Percentiles rank a stretch among this genome's conserved stretches.
phyloP scores from a whole-genome alignment of 371 early-diverging fungal species.

The Mortierella sp. region DNA sequence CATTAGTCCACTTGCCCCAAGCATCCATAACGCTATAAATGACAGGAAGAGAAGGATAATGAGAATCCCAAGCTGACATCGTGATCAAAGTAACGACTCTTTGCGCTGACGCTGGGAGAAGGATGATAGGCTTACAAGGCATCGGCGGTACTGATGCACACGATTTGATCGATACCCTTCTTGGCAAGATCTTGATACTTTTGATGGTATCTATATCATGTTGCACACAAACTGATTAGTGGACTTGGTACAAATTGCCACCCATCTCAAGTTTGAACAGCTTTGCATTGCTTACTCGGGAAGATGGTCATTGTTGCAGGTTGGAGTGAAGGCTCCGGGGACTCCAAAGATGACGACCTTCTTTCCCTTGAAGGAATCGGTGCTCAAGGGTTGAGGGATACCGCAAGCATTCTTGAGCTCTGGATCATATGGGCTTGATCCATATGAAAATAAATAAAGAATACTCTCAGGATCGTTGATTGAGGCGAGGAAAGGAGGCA shows the following conservation, averaged over 20 bases:
- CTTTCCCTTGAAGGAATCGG: slow-evolving; percentile 76
- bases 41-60: not conserved
- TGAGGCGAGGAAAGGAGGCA: not conserved
- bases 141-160: slow-evolving; percentile 77
- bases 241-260: not conserved
- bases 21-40: slow-evolving; percentile 75
- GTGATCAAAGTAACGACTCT: too few relatives aligned
- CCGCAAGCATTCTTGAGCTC: slow-evolving; percentile 63
- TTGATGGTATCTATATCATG: slow-evolving; percentile 56
- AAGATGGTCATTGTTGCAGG: slow-evolving; percentile 83
- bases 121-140: slow-evolving; percentile 66
- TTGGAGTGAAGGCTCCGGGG: slow-evolving; percentile 87
- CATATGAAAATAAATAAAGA: not conserved
- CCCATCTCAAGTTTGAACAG: not conserved
- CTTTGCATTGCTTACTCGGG: slow-evolving; percentile 64
- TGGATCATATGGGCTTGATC: slow-evolving; percentile 59
- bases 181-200: slow-evolving; percentile 69
- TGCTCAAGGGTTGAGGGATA: slow-evolving; percentile 63
- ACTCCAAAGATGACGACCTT: slow-evolving; percentile 84
- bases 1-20: slow-evolving; percentile 75
- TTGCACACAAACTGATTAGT: not conserved
- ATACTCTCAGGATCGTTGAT: not conserved
- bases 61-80: not conserved
- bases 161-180: slow-evolving; percentile 79
- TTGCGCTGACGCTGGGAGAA: not conserved